Evolutionary conservation across 139 green algal genomes (phyloP).

Genomic region (Picochlorum sp.): DNA sequence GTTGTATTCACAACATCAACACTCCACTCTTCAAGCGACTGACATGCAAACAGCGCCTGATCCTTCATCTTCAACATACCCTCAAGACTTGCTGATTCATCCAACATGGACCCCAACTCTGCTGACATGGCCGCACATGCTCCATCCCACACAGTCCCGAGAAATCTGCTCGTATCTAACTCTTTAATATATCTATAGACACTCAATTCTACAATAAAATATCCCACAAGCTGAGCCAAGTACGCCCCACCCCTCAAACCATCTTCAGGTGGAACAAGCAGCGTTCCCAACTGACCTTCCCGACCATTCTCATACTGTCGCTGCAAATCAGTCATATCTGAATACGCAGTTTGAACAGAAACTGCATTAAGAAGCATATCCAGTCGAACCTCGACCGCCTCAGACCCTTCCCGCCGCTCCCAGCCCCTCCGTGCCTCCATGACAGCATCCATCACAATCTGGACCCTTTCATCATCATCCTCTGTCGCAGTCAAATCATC

Average conservation of each 20-base stretch:
- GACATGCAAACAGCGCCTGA: not conserved
- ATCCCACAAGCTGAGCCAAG: conserved; percentile 8
- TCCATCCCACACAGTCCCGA: not conserved
- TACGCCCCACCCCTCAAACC: not conserved
- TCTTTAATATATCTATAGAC: not conserved
- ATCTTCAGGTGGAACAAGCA: conserved; percentile 7
- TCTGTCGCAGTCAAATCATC: no score
- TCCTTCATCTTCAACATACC: conserved; percentile 4
- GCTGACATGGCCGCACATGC: conserved; percentile 6
- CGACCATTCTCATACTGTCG: not conserved
- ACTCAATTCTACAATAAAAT: conserved; percentile 7
- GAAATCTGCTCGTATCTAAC: not conserved
- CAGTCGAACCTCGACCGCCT: no score
- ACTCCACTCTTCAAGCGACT: conserved; percentile 1
- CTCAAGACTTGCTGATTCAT: conserved; percentile 1
- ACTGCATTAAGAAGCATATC: not conserved
- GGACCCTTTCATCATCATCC: no score
- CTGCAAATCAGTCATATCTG: not conserved
- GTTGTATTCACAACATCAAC: no score
- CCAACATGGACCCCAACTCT: not conserved
- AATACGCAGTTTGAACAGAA: not conserved
- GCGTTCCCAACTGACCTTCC: not conserved
- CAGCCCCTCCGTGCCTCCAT: no score
- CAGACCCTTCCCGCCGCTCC: no score
- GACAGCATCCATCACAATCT: no score